Base-by-base conservation (phyloP, 139 green algal genomes). In the Eudorina sp. region DNA sequence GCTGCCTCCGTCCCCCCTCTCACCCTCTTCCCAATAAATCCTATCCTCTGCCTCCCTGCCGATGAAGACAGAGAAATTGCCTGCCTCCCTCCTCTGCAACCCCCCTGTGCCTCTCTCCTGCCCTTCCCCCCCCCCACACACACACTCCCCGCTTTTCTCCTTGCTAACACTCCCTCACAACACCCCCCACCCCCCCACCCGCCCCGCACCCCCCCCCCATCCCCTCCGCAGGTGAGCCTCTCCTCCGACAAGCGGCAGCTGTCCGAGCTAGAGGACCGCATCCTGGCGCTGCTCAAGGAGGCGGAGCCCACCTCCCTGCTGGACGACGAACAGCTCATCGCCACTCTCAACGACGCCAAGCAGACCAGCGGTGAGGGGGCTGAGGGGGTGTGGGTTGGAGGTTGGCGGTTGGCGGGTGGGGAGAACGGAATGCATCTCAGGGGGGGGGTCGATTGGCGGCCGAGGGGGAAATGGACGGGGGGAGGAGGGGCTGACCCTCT, bases 331-430 rank as follows among this genome's bases (percentile, higher is more conserved):
- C 64, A 93, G 40, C 92, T 98, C 38, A 97, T 98, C 79, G 95
- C 96, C 80, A 97, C 94, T 31, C 95, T 98, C 53, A 96, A 97
- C 91, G 96, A 95, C 74, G 92, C 92, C 13, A 97, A 97, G 82
- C 76, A 92, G 18, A 98, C 95, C 9, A 91, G 87, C 25, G 93
- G 91, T 92, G 51, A 8, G 83, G 41, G 58, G 18, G 70, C 40
- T 21, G 70, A 6, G 2, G 38, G 14, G 43, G 21, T 16, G 70
- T 53, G 70, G 4, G 70, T 7, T 1, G 41, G 40, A 79, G 70
- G 41, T 7, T 27, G 16, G 3, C 19, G 36, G 34, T 41, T 23
- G 64, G 68, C 34, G n/a, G 58, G 58, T 9, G 58, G 14, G 58
- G 58, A 21, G 21, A n/a, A 14, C 23, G 23, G 58, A 21, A 68